phyloP scores from a whole-genome alignment of 805 yeast genomes.

The Saturnispora halmiae region DNA sequence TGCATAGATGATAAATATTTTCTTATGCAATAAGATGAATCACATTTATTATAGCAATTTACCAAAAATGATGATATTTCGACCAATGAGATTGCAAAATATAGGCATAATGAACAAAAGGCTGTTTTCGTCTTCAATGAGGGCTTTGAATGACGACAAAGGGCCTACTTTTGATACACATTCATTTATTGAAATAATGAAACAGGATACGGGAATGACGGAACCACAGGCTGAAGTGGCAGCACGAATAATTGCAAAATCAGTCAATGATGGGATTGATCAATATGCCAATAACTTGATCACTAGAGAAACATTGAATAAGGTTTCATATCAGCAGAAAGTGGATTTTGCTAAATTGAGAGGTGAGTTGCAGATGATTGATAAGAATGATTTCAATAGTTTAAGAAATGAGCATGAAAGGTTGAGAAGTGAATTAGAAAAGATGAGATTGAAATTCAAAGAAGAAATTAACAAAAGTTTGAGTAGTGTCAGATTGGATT shows the following conservation, averaged over 20 bases:
- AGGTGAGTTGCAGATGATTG: constrained; percentile 84
- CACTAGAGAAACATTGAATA: constrained; percentile 73
- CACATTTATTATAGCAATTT: too few relatives aligned
- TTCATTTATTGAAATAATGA: constrained; percentile 56
- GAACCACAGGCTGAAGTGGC: constrained; percentile 73
- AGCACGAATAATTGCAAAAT: constrained; percentile 59
- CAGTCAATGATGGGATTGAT: constrained; percentile 72
- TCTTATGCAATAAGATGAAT: too few relatives aligned
- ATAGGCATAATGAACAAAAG: neutral
- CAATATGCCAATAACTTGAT: constrained; percentile 71
- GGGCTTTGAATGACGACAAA: constrained; percentile 5
- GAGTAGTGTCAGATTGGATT: constrained; percentile 83
- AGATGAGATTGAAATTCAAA: constrained; percentile 69
- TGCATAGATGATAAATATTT: too few relatives aligned
- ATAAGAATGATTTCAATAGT: constrained; percentile 73
- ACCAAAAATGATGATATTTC: neutral
- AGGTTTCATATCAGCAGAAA: constrained; percentile 88
- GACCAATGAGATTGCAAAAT: neutral
- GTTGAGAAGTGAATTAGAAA: constrained; percentile 74
- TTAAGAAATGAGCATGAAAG: constrained; percentile 83
- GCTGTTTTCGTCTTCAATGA: neutral
- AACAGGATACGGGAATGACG: constrained; percentile 56
- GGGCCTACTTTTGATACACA: constrained; percentile 61
- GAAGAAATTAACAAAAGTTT: constrained; percentile 88
- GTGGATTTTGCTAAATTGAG: constrained; percentile 93